Percentiles rank a stretch among this genome's conserved stretches.
phyloP scores from a whole-genome alignment of 305 asterid genomes.

The Solanum chacoense region DNA sequence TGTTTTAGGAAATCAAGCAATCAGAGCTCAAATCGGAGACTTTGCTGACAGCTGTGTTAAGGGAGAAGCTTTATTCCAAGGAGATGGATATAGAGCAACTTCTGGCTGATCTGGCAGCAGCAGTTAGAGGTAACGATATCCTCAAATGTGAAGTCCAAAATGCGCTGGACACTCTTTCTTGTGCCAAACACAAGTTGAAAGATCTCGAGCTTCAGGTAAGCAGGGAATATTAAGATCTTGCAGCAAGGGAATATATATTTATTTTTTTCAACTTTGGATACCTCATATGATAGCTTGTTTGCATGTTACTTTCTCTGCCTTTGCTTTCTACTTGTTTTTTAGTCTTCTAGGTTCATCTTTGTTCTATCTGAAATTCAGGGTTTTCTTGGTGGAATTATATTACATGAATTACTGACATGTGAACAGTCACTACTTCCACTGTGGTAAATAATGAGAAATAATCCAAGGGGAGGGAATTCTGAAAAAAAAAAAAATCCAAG shows the following conservation, averaged over 20 bases:
- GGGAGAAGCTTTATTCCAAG: conserved; percentile 78
- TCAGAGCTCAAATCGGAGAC: conserved; percentile 78
- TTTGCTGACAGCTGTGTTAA: conserved; percentile 60
- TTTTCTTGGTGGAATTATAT: not conserved
- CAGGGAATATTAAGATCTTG: not conserved
- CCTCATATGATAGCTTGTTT: not conserved
- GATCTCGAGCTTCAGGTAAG: conserved; percentile 81
- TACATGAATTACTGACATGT: not conserved
- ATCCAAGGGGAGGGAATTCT: not conserved
- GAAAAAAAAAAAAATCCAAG: too few relatives aligned
- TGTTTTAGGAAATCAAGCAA: conserved; percentile 41
- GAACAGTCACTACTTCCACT: not conserved
- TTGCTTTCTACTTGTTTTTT: not conserved
- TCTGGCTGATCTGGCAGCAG: conserved; percentile 89
- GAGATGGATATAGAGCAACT: conserved; percentile 76
- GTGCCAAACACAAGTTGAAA: conserved; percentile 68
- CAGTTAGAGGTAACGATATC: conserved; percentile 66
- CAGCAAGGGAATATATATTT: not conserved
- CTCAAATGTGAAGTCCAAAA: conserved; percentile 81
- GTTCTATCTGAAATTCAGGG: not conserved
- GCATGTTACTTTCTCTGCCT: not conserved
- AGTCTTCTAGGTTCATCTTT: not conserved
- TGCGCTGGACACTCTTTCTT: conserved; percentile 63
- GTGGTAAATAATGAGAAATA: not conserved
- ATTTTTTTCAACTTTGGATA: not conserved